Base-by-base conservation (phyloP, 2,329 filamentous ascomycete genomes). In the Fusarium sp. region DNA sequence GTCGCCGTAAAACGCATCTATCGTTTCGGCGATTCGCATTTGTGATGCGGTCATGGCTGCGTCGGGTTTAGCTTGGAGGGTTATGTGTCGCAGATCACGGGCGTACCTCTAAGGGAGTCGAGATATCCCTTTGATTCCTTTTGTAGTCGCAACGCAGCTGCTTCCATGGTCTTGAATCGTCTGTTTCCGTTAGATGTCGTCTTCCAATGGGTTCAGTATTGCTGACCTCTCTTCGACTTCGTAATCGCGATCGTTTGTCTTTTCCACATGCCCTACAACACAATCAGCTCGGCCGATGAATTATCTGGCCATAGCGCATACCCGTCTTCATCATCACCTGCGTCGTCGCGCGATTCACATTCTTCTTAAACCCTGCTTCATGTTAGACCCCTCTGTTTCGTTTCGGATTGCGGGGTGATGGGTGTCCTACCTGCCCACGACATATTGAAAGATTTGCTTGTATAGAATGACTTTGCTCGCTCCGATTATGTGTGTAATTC, bases 291-390 rank as follows among this genome's bases (percentile, higher is more conserved):
- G 20, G 6, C 26, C 16, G 31, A 15, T 23, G 8, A 21, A 2
- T 20, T 10, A 16, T 26, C 26, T 20, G 28, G 21, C 29, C 11
- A 12, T 16, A 26, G 16, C 35, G 76, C 85, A 70, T 80, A 92
- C 91, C 93, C 60, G 94, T 97, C 88, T 99, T 99, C 95, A 99
- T 98, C 93, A 99, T 98, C 68, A 98, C 95, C 90, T 98, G 94
- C 84, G 97, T 99, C 82, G 95, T 98, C 76, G 95, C 95, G 84
- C 96, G 93, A 86, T 96, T 95, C 85, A 98, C 94, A 90, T 97
- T 97, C 82, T 97, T 97, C 85, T 96, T 84, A 76, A 84, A 84
- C 71, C 82, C 82, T 83, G 70, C 69, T 33, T 59, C 35, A 47
- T 57, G 67, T 80, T 73, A 80, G 76, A 77, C 72, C 74, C 73